A percentile compares a stretch with the other conserved stretches of the same genome.
These are phyloP conservation scores for Penicillium sp. DNA, from an alignment of 2,329 filamentous ascomycete species.

Conservation along the genomic window DNA sequence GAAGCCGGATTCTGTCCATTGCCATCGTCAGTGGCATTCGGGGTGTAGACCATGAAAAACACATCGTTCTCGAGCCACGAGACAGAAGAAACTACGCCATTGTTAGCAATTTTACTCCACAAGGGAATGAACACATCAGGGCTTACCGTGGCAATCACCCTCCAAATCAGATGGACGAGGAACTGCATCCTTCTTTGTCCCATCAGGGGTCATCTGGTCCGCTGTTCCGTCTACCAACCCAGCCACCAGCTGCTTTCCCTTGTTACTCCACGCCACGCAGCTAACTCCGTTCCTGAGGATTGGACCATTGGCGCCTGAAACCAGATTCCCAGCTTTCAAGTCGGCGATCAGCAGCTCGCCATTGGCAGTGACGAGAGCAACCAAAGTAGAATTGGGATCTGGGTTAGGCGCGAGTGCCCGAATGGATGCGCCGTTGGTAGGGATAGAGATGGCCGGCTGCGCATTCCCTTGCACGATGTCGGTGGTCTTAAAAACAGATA, in stretches of 20 bases:
- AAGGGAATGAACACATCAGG: not conserved
- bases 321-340: constrained; percentile 64
- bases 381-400: constrained; percentile 62
- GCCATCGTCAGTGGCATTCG: constrained; percentile 55
- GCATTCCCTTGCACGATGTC: constrained; percentile 65
- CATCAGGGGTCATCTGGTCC: constrained; percentile 80
- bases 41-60: constrained; percentile 77
- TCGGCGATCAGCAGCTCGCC: constrained; percentile 85
- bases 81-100: constrained; percentile 65
- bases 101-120: constrained; percentile 1
- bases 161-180: constrained; percentile 70
- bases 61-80: constrained; percentile 86
- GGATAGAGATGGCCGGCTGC: constrained; percentile 70
- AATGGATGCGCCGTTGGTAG: constrained; percentile 72
- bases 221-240: constrained; percentile 78
- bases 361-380: constrained; percentile 75
- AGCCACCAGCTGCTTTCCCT: constrained; percentile 88
- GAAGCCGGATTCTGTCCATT: constrained; percentile 58
- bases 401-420: constrained; percentile 80
- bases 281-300: constrained; percentile 73
- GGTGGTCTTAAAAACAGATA: constrained; percentile 79
- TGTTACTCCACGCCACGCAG: constrained; percentile 86
- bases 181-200: constrained; percentile 72
- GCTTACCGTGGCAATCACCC: constrained; percentile 65
- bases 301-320: constrained; percentile 60